phyloP scores from a whole-genome alignment of 176 grass and related monocot species.

The Bonia amplexicaulis region DNA sequence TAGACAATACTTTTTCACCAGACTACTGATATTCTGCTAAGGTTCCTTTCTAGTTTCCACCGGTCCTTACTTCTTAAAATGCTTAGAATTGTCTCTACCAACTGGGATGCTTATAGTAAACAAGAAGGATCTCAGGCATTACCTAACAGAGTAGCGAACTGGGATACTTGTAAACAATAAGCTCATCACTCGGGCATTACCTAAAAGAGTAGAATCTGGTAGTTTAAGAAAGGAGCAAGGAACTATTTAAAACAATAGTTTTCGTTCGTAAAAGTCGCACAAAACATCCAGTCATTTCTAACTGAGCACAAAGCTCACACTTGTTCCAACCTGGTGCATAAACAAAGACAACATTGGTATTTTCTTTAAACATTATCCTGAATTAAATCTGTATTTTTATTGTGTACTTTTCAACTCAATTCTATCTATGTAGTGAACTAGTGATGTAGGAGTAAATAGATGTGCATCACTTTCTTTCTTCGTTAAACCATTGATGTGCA shows the following conservation, averaged over 20 bases:
- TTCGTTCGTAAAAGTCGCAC: background rate
- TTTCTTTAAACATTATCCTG: background rate
- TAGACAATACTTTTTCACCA: background rate
- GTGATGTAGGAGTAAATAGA: background rate
- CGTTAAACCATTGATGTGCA: background rate
- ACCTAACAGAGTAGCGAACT: background rate
- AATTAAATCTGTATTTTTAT: background rate
- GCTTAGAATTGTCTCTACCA: background rate
- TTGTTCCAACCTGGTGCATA: background rate
- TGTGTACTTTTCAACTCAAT: background rate
- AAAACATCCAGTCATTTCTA: background rate
- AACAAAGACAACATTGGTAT: background rate
- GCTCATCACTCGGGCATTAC: background rate
- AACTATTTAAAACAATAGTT: background rate
- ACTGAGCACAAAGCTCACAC: background rate
- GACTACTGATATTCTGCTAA: background rate
- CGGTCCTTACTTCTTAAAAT: background rate
- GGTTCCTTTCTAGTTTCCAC: background rate
- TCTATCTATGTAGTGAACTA: background rate
- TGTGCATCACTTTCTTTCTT: background rate
- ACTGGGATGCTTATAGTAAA: slow-evolving; percentile 18
- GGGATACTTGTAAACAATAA: slow-evolving; percentile 5
- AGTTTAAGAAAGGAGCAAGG: background rate
- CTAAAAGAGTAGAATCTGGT: background rate
- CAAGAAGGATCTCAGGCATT: background rate